Conservation (phyloP, 1,284 basidiomycete species). For the Apiotrichum montevideense region DNA sequence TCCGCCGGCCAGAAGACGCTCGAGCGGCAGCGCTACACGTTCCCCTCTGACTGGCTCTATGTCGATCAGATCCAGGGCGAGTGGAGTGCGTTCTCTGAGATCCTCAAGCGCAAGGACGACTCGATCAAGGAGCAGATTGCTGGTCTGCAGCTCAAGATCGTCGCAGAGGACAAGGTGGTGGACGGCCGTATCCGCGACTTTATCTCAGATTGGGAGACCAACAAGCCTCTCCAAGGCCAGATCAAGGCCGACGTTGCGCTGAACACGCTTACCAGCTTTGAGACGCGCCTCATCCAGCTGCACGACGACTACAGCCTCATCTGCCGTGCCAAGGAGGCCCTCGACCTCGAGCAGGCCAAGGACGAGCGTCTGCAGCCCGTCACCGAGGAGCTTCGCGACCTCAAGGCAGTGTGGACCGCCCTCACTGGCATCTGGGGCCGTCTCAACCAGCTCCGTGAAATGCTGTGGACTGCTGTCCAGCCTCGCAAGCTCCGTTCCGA, state of each 20-base stretch:
- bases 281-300: constrained; percentile 78
- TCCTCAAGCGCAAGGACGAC: constrained; percentile 94
- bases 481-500: constrained; percentile 92
- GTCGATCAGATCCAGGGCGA: constrained; percentile 95
- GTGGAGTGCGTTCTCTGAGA: constrained; percentile 98
- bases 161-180: constrained; percentile 97
- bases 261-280: constrained; percentile 90
- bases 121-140: constrained; percentile 93
- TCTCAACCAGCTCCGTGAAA: constrained; percentile 80
- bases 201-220: constrained; percentile 79
- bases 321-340: constrained; percentile 89
- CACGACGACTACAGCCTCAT: constrained; percentile 92
- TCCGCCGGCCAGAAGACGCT: constrained; percentile 92
- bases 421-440: constrained; percentile 95
- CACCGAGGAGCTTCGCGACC: constrained; percentile 88
- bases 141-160: constrained; percentile 93
- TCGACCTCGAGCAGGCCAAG: constrained; percentile 83
- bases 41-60: constrained; percentile 95
- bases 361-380: constrained; percentile 90
- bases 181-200: constrained; percentile 89
- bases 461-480: constrained; percentile 81
- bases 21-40: constrained; percentile 93
- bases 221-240: constrained; percentile 81
- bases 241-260: constrained; percentile 93
- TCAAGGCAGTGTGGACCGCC: constrained; percentile 98